A percentile compares a stretch with the other conserved stretches of the same genome.
phyloP scores from a whole-genome alignment of 2,329 filamentous ascomycete species.

The Colletotrichum orbiculare region DNA sequence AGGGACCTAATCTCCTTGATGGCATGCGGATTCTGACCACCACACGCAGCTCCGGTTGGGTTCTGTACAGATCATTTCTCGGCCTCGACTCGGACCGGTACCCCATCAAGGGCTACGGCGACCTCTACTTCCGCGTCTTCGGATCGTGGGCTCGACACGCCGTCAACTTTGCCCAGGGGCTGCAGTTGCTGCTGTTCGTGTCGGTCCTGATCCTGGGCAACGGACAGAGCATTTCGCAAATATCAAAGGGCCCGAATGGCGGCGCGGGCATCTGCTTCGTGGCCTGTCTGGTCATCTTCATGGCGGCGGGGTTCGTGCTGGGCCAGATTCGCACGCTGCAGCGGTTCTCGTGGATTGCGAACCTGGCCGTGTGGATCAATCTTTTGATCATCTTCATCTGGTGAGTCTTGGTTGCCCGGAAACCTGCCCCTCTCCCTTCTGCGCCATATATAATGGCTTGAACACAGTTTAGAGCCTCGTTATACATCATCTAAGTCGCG shows the following conservation, averaged over 20 bases:
- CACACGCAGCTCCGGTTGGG: slow-evolving; percentile 54
- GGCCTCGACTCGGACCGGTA: slow-evolving; percentile 59
- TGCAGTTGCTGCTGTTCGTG: slow-evolving; percentile 63
- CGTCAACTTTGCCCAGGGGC: slow-evolving; percentile 59
- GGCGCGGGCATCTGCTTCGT: slow-evolving; percentile 61
- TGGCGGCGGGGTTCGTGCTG: slow-evolving; percentile 60
- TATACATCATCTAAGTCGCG: no score
- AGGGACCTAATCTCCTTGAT: no score
- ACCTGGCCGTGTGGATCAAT: slow-evolving; percentile 66
- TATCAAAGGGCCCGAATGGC: slow-evolving; percentile 49
- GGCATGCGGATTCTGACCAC: background rate
- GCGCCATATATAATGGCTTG: no score
- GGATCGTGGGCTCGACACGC: slow-evolving; percentile 56
- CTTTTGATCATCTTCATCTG: slow-evolving; percentile 63
- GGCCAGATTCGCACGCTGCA: slow-evolving; percentile 68
- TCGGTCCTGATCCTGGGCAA: slow-evolving; percentile 63
- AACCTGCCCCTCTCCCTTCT: background rate
- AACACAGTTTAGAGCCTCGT: no score
- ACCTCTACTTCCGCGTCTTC: slow-evolving; percentile 60
- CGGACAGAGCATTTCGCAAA: slow-evolving; percentile 65
- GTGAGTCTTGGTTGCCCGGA: slow-evolving; percentile 35
- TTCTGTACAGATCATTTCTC: slow-evolving; percentile 58
- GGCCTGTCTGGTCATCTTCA: slow-evolving; percentile 62
- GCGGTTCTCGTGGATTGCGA: slow-evolving; percentile 65
- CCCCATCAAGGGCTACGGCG: slow-evolving; percentile 58